Percentiles rank a stretch among this genome's conserved stretches.
Evolutionary conservation across 441 rosid genomes (phyloP).

Genomic region (Isatis lusitanica): DNA sequence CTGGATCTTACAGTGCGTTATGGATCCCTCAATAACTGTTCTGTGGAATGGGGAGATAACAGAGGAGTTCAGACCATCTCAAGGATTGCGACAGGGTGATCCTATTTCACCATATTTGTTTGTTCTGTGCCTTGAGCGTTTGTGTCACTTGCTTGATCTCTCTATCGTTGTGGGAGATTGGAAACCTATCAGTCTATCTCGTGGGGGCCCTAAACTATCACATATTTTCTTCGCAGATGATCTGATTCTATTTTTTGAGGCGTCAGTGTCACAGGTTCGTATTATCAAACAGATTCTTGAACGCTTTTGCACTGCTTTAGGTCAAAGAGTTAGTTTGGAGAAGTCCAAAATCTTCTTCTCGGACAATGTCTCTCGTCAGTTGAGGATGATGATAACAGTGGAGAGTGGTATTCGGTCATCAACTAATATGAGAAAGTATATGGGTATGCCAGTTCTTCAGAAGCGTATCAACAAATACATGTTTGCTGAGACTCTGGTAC

Average conservation of each 20-base stretch:
- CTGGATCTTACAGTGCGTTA: not conserved
- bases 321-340: not conserved
- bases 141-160: not conserved
- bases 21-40: not conserved
- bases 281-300: not conserved
- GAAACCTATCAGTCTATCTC: not conserved
- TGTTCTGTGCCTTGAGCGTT: not conserved
- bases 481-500: no score
- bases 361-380: not conserved
- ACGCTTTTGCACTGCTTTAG: not conserved
- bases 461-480: not conserved
- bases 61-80: not conserved
- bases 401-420: not conserved
- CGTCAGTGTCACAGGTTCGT: not conserved
- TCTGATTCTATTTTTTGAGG: not conserved
- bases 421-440: not conserved
- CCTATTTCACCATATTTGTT: not conserved
- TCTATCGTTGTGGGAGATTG: not conserved
- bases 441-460: not conserved
- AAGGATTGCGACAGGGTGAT: not conserved
- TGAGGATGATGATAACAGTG: fast-evolving
- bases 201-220: not conserved
- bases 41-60: not conserved
- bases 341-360: not conserved
- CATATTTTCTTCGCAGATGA: not conserved